Conservation (phyloP, 345 rosid genomes). For the Rhizophora mangle region DNA sequence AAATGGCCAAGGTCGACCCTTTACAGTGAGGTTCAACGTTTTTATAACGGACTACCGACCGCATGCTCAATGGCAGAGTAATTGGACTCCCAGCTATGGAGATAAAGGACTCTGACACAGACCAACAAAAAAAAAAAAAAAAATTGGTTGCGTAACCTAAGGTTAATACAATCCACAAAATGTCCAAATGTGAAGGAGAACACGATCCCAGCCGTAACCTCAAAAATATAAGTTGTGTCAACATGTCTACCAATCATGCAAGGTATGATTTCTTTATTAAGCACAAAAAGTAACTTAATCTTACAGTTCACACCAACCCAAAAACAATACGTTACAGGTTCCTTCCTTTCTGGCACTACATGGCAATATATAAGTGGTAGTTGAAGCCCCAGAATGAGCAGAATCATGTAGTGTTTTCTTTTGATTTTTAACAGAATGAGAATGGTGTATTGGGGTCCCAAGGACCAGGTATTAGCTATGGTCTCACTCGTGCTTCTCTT, state of each 20-base stretch:
- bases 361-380: not conserved
- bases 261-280: not conserved
- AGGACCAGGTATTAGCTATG: conserved; percentile 11
- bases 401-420: not conserved
- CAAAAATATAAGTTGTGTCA: too few species aligned
- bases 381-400: not conserved
- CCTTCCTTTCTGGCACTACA: not conserved
- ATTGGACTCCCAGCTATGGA: too few species aligned
- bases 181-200: too few species aligned
- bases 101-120: too few species aligned
- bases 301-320: conserved; percentile 11
- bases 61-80: too few species aligned
- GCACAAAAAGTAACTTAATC: conserved; percentile 1
- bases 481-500: conserved; percentile 23
- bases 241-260: not conserved
- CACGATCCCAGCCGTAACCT: too few species aligned
- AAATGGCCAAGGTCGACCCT: too few species aligned
- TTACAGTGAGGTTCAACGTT: too few species aligned
- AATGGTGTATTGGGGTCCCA: conserved; percentile 6
- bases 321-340: not conserved
- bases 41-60: too few species aligned
- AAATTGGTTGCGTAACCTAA: too few species aligned
- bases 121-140: too few species aligned
- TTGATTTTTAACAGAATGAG: not conserved
- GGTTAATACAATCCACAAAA: too few species aligned